Conservation (phyloP, 441 rosid genomes). For the Manihot esculenta region DNA sequence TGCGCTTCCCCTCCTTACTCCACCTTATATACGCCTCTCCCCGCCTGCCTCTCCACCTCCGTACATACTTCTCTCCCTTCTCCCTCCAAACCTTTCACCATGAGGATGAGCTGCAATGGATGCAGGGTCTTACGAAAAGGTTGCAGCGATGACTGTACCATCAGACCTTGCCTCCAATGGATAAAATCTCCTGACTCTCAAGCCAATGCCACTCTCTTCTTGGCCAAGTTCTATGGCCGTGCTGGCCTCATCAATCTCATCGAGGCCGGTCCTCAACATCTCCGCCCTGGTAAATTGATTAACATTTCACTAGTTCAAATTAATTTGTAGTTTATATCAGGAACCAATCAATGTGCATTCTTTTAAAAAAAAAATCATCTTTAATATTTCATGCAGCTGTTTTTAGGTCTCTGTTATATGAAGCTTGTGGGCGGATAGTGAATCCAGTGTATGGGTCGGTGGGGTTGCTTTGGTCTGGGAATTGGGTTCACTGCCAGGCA, state of each 20-base stretch:
- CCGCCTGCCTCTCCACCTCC: conserved; percentile 11
- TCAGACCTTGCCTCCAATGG: conserved; percentile 58
- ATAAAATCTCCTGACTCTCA: conserved; percentile 49
- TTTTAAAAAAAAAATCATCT: too few relatives aligned
- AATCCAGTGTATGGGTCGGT: conserved; percentile 52
- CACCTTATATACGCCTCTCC: conserved; percentile 24
- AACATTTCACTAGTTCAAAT: too few relatives aligned
- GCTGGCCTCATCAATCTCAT: conserved; percentile 58
- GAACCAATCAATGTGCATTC: not conserved
- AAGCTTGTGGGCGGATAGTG: conserved; percentile 57
- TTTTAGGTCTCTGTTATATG: conserved; percentile 52
- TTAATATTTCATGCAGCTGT: conserved; percentile 34
- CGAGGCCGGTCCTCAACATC: conserved; percentile 40
- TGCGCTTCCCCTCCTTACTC: not conserved
- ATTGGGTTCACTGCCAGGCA: conserved; percentile 51
- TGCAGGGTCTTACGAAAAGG: conserved; percentile 60
- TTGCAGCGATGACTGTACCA: conserved; percentile 44
- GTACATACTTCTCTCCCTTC: conserved; percentile 17
- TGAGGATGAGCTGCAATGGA: conserved; percentile 65
- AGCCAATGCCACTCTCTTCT: conserved; percentile 57
- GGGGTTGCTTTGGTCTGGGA: conserved; percentile 51
- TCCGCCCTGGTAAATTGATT: conserved; percentile 44
- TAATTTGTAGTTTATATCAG: not conserved
- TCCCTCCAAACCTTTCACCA: conserved; percentile 1
- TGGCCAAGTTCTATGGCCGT: conserved; percentile 65